Evolutionary conservation across 768 basidiomycete genomes (phyloP).

Genomic region (Pulveroboletus sp.): DNA sequence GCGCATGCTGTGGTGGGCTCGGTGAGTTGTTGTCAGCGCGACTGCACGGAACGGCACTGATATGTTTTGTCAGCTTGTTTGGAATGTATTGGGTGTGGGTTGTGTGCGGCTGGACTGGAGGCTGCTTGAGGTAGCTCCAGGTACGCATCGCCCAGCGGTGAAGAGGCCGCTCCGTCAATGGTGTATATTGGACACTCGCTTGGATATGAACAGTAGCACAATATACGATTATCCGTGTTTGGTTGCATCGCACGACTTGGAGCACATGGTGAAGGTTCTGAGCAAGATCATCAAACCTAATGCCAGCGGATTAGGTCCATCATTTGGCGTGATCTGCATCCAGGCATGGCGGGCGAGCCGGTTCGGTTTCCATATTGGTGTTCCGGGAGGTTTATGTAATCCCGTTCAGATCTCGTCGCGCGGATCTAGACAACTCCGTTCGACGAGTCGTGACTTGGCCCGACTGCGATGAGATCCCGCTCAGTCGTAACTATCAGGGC

Average conservation of each 20-base stretch:
- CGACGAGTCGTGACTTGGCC: not conserved
- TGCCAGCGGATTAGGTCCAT: no score
- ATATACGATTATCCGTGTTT: not conserved
- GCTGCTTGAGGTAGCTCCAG: constrained; percentile 4
- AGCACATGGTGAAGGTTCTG: not conserved
- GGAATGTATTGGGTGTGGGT: constrained; percentile 68
- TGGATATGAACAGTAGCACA: not conserved
- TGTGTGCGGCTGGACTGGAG: constrained; percentile 53
- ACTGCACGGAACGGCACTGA: constrained; percentile 3
- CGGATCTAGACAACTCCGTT: constrained; percentile 1
- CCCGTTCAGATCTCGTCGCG: not conserved
- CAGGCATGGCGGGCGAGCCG: constrained; percentile 6
- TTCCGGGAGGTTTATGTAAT: constrained; percentile 2
- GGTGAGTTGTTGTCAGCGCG: constrained; percentile 36
- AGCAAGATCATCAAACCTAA: no score
- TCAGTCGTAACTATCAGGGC: not conserved
- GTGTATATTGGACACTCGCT: not conserved
- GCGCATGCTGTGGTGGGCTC: constrained; percentile 69
- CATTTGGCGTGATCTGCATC: not conserved
- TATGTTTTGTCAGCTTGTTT: constrained; percentile 47
- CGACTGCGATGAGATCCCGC: not conserved
- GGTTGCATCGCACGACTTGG: not conserved
- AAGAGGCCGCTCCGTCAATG: not conserved
- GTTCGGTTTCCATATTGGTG: constrained; percentile 12
- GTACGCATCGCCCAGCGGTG: not conserved